A percentile compares a stretch with the other conserved stretches of the same genome.
Evolutionary conservation across 352 stramenopile species (phyloP).

Genomic region (Pseudoperonospora humuli): DNA sequence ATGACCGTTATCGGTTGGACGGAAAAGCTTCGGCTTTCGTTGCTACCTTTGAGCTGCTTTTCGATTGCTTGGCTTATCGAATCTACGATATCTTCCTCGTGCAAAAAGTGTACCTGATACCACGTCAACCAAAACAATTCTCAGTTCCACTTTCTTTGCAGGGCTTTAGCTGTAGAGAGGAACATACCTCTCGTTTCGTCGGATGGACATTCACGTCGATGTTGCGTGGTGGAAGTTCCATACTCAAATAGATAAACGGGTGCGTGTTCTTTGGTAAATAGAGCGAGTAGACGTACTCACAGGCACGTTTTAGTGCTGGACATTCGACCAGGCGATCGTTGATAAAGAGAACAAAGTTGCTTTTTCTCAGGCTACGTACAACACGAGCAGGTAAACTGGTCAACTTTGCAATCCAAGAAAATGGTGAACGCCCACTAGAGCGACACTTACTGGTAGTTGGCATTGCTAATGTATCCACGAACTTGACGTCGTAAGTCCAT

Average conservation of each 20-base stretch:
- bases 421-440: too few relatives aligned
- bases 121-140: background rate
- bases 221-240: constrained; percentile 89
- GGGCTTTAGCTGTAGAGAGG: background rate
- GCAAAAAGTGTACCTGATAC: constrained; percentile 88
- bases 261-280: constrained; percentile 91
- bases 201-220: constrained; percentile 99
- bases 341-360: constrained; percentile 93
- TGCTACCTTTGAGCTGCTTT: constrained; percentile 78
- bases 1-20: constrained; percentile 80
- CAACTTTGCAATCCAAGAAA: background rate
- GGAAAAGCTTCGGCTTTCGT: constrained; percentile 86
- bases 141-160: background rate
- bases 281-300: constrained; percentile 93
- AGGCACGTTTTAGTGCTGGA: constrained; percentile 82
- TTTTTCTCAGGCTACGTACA: constrained; percentile 73
- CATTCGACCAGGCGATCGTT: constrained; percentile 96
- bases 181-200: constrained; percentile 90
- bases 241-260: constrained; percentile 97
- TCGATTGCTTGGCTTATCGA: constrained; percentile 72
- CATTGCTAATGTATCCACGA: constrained; percentile 71
- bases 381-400: background rate
- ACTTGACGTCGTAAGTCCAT: constrained; percentile 35
- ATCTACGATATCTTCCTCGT: constrained; percentile 91
- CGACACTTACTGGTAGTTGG: constrained; percentile 78